Evolutionary conservation across 192 early-diverging fungal genomes (phyloP).

Genomic region (Umbelopsis ramanniana): DNA sequence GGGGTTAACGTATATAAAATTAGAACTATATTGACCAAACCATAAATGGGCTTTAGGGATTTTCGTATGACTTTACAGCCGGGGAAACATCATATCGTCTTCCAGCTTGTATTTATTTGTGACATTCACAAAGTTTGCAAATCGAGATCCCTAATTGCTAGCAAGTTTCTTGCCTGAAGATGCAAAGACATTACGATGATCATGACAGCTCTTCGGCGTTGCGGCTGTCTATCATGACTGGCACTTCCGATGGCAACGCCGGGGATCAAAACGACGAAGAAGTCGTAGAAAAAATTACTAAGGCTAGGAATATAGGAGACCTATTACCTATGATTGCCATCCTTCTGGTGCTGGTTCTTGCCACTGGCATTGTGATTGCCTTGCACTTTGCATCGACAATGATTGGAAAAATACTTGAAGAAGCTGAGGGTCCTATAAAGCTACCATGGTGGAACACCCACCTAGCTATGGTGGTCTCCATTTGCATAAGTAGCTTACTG

Average conservation of each 20-base stretch:
- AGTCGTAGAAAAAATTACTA: not conserved
- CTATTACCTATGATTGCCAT: not conserved
- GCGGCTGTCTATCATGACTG: no score
- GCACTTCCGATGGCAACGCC: not conserved
- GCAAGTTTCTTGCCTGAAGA: no score
- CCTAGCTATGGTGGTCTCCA: conserved; percentile 4
- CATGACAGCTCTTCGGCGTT: no score
- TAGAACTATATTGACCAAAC: no score
- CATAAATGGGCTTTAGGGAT: no score
- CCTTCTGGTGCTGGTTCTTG: not conserved
- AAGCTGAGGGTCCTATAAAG: not conserved
- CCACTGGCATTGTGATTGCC: not conserved
- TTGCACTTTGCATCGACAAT: not conserved
- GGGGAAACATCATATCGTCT: no score
- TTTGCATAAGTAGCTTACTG: not conserved
- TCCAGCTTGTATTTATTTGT: no score
- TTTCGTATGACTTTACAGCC: no score
- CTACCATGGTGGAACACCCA: conserved; percentile 15
- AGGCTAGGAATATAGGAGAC: not conserved
- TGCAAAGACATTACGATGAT: no score
- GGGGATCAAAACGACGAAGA: not conserved
- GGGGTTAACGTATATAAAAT: no score
- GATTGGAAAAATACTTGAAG: not conserved
- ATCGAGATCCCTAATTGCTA: no score
- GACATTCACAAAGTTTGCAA: no score